phyloP scores from a whole-genome alignment of 2,329 filamentous ascomycete genomes.

The Metarhizium brunneum region DNA sequence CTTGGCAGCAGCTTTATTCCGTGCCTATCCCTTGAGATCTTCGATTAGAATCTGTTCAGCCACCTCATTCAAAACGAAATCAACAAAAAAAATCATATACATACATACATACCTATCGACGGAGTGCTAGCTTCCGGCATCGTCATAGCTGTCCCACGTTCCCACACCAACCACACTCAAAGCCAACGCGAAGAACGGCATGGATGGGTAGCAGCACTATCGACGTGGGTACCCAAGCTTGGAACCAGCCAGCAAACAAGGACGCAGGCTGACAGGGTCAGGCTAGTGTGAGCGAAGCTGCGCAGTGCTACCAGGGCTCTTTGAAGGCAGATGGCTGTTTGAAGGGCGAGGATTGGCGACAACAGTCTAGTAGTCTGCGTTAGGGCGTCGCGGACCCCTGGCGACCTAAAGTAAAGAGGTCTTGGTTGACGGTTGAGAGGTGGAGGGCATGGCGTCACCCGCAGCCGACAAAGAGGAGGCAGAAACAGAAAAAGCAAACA shows the following conservation, averaged over 20 bases:
- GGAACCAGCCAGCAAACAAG: not conserved
- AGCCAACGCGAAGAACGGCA: not conserved
- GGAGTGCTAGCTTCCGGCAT: not conserved
- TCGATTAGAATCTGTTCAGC: too few species aligned
- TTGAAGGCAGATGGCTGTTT: not conserved
- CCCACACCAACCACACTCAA: not conserved
- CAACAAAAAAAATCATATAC: not conserved
- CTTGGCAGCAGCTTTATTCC: too few species aligned
- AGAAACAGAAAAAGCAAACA: too few species aligned
- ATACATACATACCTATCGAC: not conserved
- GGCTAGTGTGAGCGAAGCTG: not conserved
- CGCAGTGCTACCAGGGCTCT: too few species aligned
- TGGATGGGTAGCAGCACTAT: not conserved
- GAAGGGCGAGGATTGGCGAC: not conserved
- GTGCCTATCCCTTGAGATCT: too few species aligned
- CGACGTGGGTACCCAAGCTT: not conserved
- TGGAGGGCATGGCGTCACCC: not conserved
- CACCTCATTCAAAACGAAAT: not conserved
- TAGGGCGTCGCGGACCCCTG: slow-evolving; percentile 1
- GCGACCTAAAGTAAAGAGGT: not conserved
- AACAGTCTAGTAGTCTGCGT: not conserved
- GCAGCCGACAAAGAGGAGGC: not conserved
- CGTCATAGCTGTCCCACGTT: not conserved
- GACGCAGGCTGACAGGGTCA: not conserved
- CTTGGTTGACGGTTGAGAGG: too few species aligned